Evolutionary conservation across 352 stramenopile species (phyloP).

Genomic region (Pythium utonaiense): DNA sequence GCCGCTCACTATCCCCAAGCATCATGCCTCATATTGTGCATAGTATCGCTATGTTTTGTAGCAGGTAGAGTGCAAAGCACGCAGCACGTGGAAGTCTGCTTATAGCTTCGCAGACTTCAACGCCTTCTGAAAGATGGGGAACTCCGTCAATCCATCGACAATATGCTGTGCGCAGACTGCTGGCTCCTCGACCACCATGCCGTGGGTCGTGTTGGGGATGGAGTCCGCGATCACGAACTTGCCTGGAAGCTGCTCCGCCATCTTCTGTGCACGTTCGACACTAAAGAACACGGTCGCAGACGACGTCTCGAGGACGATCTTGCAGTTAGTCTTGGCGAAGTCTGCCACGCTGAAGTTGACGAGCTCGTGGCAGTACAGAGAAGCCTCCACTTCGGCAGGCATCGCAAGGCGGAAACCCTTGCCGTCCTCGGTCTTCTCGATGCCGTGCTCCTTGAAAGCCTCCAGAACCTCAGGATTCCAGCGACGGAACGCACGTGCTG

Average conservation of each 20-base stretch:
- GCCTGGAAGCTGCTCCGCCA: slow-evolving; percentile 1
- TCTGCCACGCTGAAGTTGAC: not conserved
- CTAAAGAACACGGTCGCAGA: slow-evolving; percentile 12
- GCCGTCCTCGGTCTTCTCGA: slow-evolving; percentile 7
- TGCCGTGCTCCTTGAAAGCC: slow-evolving; percentile 4
- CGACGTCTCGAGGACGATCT: slow-evolving; percentile 10
- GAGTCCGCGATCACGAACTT: slow-evolving; percentile 5
- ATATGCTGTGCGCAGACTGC: slow-evolving; percentile 9
- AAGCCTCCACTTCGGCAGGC: not conserved
- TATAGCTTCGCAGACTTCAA: slow-evolving; percentile 1
- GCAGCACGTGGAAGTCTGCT: no score
- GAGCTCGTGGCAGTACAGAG: slow-evolving; percentile 9
- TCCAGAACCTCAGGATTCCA: slow-evolving; percentile 6
- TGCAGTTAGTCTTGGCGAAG: slow-evolving; percentile 6
- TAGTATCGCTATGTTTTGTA: no score
- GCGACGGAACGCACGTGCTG: not conserved
- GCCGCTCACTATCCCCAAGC: no score
- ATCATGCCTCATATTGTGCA: no score
- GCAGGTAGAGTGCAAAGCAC: no score
- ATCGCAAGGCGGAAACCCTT: slow-evolving; percentile 5
- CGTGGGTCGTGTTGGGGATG: slow-evolving; percentile 15
- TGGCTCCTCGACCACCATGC: slow-evolving; percentile 13
- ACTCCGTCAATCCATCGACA: slow-evolving; percentile 2
- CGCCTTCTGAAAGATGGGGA: slow-evolving; percentile 6
- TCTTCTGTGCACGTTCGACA: not conserved